Base-by-base conservation (phyloP, 768 basidiomycete genomes). In the Leccinum imitatum region DNA sequence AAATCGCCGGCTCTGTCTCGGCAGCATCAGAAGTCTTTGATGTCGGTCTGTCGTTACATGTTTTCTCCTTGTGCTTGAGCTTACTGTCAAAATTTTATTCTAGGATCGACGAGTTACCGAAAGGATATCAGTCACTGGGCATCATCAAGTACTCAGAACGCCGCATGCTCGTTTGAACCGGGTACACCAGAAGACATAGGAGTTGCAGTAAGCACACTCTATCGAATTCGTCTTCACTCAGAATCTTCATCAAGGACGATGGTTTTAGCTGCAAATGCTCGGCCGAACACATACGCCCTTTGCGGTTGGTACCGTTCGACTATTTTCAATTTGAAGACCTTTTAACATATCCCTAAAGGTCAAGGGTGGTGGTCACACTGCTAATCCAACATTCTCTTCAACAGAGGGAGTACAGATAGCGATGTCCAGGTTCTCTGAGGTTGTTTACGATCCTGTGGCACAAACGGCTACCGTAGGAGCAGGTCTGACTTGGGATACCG, bases 401-500 rank as follows among this genome's bases (percentile, higher is more conserved):
- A 87, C 86, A 0, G 51, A 65, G 0, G 86, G 84, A 9, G 79
- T 87, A 3, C 83, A 83, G 6, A 85, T 87, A 31, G 66, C 83
- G 19, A 82, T 87, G 84, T 64, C 64, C 14, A 72, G 76, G 0
- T 86, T 87, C 65, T 75, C 75, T 2, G 68, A 79, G 1, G 53
- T 75, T 15, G 70, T 58, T 1, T 84, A 84, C 53, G 66, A 82
- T 50, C 57, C 68, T 1, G 54, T 57, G 0, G 65, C 76, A 0
- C 72, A 79, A 59, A 82, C 78, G 0, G 84, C 68, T 2, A 72
- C 70, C 1, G 47, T 80, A 31, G 79, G 76, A 7, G 64, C 76
- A 0, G 77, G 79, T 10, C 67, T 85, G 3, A 73, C 83, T 13
- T 90, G 87, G 87, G 87, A 89, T 65, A 79, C 86, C 52, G 86